A percentile compares a stretch with the other conserved stretches of the same genome.
phyloP scores from a whole-genome alignment of 345 rosid genomes.

The Kernera saxatilis region DNA sequence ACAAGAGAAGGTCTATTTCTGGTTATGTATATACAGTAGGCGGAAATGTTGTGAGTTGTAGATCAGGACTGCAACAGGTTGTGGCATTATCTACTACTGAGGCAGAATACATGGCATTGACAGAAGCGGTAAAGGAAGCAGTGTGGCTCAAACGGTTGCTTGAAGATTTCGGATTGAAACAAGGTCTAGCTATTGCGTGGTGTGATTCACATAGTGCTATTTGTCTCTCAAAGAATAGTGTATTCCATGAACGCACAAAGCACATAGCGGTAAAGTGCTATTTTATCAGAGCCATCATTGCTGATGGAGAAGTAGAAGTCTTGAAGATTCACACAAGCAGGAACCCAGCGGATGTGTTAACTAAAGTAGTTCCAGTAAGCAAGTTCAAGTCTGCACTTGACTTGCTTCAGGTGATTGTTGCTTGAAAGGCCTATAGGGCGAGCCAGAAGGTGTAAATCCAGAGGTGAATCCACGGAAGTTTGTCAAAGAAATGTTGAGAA shows the following conservation, averaged over 20 bases:
- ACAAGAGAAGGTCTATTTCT: background rate
- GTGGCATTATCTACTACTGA: background rate
- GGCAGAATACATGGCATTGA: background rate
- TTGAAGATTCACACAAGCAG: background rate
- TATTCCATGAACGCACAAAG: background rate
- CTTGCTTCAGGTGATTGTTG: too few relatives aligned
- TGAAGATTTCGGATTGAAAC: background rate
- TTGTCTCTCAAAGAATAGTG: background rate
- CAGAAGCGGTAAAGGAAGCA: background rate
- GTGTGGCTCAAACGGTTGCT: background rate
- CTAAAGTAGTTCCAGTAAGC: background rate
- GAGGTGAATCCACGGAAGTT: too few relatives aligned
- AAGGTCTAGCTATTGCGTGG: fast-evolving
- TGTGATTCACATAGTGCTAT: background rate
- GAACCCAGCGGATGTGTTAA: background rate
- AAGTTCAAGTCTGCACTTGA: background rate
- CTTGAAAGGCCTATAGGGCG: too few relatives aligned
- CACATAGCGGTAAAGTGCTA: background rate
- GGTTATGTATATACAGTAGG: background rate
- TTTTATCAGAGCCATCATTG: background rate
- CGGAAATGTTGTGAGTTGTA: background rate
- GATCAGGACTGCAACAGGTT: background rate
- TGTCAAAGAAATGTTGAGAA: too few relatives aligned
- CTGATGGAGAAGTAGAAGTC: background rate
- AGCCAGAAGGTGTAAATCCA: too few relatives aligned